Percentiles rank a stretch among this genome's conserved stretches.
These are phyloP conservation scores for Torulaspora indica DNA, from an alignment of 805 yeast species.

Conservation along the genomic window DNA sequence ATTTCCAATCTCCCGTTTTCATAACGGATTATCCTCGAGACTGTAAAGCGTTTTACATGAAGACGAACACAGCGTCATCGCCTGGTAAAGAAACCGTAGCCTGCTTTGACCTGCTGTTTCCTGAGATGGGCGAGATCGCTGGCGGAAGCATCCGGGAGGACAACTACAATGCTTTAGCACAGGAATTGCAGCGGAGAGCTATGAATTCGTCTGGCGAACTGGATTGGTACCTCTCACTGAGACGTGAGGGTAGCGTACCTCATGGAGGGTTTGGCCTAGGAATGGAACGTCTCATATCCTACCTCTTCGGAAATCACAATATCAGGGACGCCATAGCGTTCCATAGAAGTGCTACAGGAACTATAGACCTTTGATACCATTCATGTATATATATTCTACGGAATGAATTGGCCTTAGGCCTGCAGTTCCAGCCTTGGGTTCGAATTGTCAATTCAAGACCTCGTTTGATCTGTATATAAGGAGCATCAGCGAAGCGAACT, in stretches of 20 bases:
- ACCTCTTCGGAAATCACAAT: conserved; percentile 68
- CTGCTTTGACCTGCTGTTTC: conserved; percentile 84
- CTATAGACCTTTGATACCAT: conserved; percentile 15
- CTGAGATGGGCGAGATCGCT: conserved; percentile 86
- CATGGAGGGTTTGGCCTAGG: conserved; percentile 99
- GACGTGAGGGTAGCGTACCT: conserved; percentile 77
- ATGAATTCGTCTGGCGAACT: conserved; percentile 55
- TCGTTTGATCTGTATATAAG: not conserved
- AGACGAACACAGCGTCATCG: conserved; percentile 38
- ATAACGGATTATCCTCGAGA: conserved; percentile 80
- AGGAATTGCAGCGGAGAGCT: conserved; percentile 47
- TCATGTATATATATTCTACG: not conserved
- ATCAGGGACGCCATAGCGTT: conserved; percentile 84
- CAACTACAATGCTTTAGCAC: conserved; percentile 42
- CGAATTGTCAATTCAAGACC: not conserved
- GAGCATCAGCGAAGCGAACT: not conserved
- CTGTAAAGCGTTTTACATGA: conserved; percentile 92
- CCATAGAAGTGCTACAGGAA: conserved; percentile 65
- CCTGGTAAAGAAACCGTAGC: conserved; percentile 59
- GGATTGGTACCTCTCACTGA: conserved; percentile 73
- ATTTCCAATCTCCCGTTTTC: conserved; percentile 72
- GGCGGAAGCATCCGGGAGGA: conserved; percentile 95
- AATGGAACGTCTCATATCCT: conserved; percentile 76
- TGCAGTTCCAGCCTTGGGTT: not conserved
- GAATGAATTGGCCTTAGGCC: not conserved